Base-by-base conservation (phyloP, 2,329 filamentous ascomycete genomes). In the Colletotrichum spaethianum region DNA sequence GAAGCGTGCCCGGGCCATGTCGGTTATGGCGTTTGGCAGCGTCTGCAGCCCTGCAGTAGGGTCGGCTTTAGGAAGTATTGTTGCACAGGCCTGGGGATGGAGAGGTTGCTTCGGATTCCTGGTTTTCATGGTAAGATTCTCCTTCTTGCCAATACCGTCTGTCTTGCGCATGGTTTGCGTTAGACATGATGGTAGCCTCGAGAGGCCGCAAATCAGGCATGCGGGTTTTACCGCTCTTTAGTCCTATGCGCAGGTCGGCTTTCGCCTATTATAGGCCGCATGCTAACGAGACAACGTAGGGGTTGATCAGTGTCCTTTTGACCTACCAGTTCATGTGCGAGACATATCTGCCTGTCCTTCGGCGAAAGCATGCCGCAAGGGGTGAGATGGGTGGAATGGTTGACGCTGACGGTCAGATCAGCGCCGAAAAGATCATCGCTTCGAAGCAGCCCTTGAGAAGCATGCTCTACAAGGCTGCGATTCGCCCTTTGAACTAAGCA, bases 11-110 rank as follows among this genome's bases (percentile, higher is more conserved):
- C 18, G 57, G 26, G 56, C 67, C 9, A 42, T 66, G 11, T 62
- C 62, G 16, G 48, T 70, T 16, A 66, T 73, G 62, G 62, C 70
- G 11, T 59, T 73, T 28, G 62, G 62, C 3, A 62, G 66, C 31
- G 67, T 70, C 7, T 73, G 70, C 12, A 70, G 67, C 33, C 60
- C 60, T 9, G 44, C 61, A 18, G 12, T 72, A 16, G 55, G 66
- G 11, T 65, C 66, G 18, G 56, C 53, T 26, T 20, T 65, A 7
- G 70, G 66, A 12, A 66, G 60, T 23, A 59, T 31, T 16, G 46
- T 66, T 4, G 67, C 67, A 4, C 70, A 66, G 46, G 31, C 23
- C 18, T 64, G 40, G 53, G 61, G 67, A 4, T 73, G 56, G 67
- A 53, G 70, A 40, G 67, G 55, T 2, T 66, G 67, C 56, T 73